Base-by-base conservation (phyloP, 768 basidiomycete species). In the Cubamyces sp. region DNA sequence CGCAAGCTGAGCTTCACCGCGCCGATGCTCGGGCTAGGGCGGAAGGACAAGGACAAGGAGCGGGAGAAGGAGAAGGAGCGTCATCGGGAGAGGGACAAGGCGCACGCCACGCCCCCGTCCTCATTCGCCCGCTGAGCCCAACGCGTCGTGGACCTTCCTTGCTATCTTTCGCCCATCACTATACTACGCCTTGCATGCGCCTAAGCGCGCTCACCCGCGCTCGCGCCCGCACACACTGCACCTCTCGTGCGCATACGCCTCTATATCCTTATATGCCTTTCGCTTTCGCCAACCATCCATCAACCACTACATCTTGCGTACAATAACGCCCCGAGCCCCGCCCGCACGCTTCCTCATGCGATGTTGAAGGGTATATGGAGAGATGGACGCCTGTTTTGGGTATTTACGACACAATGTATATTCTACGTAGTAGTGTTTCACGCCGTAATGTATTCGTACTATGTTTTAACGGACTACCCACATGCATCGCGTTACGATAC, bases 1-100 rank as follows among this genome's bases (percentile, higher is more conserved):
- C 78, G 88, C 57, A 91, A 92, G 76, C 73, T 92, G 74, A 92
- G 90, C 71, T 71, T 91, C 59, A 81, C 81, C 23, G 79, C 82
- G 52, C 84, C 86, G 51, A 84, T 85, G 66, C 75, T 83, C 1
- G 77, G 76, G 51, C 82, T 90, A 64, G 70, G 82, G 79, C 76
- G 81, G 79, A 72, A 82, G 75, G 74, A 74, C 45, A 80, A 81
- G 71, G 83, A 86, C 56, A 85, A 75, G 71, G 71, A 77, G 37
- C 80, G 79, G 69, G 52, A 86, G 57, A 85, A 76, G 71, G 71
- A 77, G 30, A 80, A 79, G 69, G 52, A 65, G 28, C 12, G 47
- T 42, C 25, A 41, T 12, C 51, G 53, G 34, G 64, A 57, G n/a
- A 39, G 34, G 28, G 53, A 54, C n/a, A 53, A 50, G 54, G 15